phyloP scores from a whole-genome alignment of 73 alveolate species.

The Paramecium tetraurelia region DNA sequence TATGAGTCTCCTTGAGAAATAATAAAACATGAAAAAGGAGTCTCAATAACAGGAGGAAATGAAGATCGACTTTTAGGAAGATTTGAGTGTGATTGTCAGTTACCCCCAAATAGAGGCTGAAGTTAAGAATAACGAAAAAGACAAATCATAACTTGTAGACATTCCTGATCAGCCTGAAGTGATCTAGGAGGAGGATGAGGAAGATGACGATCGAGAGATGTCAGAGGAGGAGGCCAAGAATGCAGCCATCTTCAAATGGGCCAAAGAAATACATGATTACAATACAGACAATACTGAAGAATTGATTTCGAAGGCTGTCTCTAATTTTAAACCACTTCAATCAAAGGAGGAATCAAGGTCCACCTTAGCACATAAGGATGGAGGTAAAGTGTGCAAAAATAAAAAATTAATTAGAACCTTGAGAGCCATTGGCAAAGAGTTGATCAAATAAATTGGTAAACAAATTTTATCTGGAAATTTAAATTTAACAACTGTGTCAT shows the following conservation, averaged over 20 bases:
- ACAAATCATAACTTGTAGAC: neutral
- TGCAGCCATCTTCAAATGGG: slow-evolving; percentile 34
- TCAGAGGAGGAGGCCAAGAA: slow-evolving; percentile 28
- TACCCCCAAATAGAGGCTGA: neutral
- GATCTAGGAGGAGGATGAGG: slow-evolving; percentile 10
- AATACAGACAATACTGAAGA: neutral
- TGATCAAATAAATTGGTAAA: slow-evolving; percentile 75
- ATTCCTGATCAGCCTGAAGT: slow-evolving; percentile 13
- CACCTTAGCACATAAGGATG: slow-evolving; percentile 40
- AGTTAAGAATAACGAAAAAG: neutral
- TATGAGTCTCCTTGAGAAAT: neutral
- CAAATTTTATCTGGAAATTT: slow-evolving; percentile 74
- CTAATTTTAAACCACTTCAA: slow-evolving; percentile 19
- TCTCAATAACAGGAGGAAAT: neutral
- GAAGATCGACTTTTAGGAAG: neutral
- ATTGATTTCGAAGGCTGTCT: neutral
- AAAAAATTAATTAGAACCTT: slow-evolving; percentile 46
- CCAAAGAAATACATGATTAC: slow-evolving; percentile 15
- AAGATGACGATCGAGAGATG: slow-evolving; percentile 15
- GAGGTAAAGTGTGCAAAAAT: slow-evolving; percentile 57
- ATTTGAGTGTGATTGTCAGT: slow-evolving; percentile 1
- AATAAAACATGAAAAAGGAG: neutral
- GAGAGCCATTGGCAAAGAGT: slow-evolving; percentile 79
- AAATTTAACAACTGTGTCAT: slow-evolving; percentile 73
- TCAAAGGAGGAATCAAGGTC: slow-evolving; percentile 57